Base-by-base conservation (phyloP, 495 filamentous ascomycete species). In the Astrothelium macrocarpum region DNA sequence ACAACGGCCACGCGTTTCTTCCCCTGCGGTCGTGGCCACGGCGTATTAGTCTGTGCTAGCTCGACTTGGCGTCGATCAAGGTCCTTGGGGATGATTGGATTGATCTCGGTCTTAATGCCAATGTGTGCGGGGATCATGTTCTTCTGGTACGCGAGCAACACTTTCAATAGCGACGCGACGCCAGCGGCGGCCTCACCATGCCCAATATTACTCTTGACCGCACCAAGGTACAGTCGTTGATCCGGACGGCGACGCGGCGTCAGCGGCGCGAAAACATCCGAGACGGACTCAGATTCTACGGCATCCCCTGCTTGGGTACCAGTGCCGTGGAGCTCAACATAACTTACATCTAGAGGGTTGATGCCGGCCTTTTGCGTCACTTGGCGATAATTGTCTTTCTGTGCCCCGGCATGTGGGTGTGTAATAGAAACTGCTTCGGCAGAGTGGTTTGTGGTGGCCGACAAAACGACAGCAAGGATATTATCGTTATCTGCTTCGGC, bases 1-100 rank as follows among this genome's bases (percentile, higher is more conserved):
- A 91, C 68, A 64, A 89, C 81, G 18, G 84, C 80, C 2, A 79
- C 71, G 18, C 87, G 77, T 66, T 60, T 64, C 53, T 25, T 59
- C 12, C 29, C 61, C 3, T n/a, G 23, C 0, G 16, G 7, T 5
- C 25, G 25, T 28, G 49, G 0, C 49, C 49, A 56, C 1, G 12
- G 12, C 9, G 5, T 26, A 7, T 26, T 26, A 5, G 26, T 76
- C 56, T 77, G 76, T 14, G 36, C 12, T 12, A 82, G 77, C 28
- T 70, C 60, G 10, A 80, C 65, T 42, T 74, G 72, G 12, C 72
- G 64, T 43, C 67, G 60, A 1, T 39, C 64, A 16, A 72, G 39
- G 58, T 72, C 70, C 20, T 53, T 64, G 2, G 76, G 70, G 58
- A 72, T 73, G 14, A 43, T 56, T 23, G 74, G 75, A 66, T 81